Percentiles rank a stretch among this genome's conserved stretches.
Conservation (phyloP, 2,329 filamentous ascomycete species). For the Trichoderma oligosporum region DNA sequence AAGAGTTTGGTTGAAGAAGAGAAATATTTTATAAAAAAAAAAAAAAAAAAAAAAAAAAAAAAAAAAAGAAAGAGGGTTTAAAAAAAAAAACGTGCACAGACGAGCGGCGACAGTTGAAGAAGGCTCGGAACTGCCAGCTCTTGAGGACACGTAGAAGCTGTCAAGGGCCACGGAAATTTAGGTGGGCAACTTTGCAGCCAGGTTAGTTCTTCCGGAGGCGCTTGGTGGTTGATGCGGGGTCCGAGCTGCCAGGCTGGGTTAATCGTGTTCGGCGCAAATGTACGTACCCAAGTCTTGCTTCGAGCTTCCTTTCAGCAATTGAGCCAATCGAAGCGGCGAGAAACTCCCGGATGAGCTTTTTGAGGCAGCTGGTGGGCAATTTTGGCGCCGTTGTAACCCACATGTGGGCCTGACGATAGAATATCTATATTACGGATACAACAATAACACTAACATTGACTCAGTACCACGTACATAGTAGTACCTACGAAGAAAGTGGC, state of each 20-base stretch:
- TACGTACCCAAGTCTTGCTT: conserved; percentile 5
- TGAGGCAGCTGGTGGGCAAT: too few species aligned
- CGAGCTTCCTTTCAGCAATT: not conserved
- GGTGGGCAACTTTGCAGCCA: too few species aligned
- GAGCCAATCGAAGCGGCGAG: conserved; percentile 11
- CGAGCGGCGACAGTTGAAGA: conserved; percentile 21
- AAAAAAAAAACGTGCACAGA: conserved; percentile 24
- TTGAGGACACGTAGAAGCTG: conserved; percentile 37
- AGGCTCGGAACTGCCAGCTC: conserved; percentile 26
- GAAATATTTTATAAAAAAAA: too few species aligned
- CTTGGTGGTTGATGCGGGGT: conserved; percentile 17
- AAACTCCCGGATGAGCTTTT: conserved; percentile 1
- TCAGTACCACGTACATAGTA: too few species aligned
- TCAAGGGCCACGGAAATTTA: conserved; percentile 17
- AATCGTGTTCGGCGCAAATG: not conserved
- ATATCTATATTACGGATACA: not conserved
- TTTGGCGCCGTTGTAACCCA: conserved; percentile 5
- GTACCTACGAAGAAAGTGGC: too few species aligned
- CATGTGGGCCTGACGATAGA: conserved; percentile 10
- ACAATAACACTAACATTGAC: too few species aligned
- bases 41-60: conserved; percentile 18
- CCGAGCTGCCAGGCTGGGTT: conserved; percentile 15
- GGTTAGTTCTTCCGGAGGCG: not conserved
- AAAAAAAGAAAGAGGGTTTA: conserved; percentile 1
- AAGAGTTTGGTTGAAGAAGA: conserved; percentile 30